Evolutionary conservation across 768 basidiomycete genomes (phyloP), one percentile per base, ranked within the genome.

Genomic region (Tubosaeta brunneosetosa): DNA sequence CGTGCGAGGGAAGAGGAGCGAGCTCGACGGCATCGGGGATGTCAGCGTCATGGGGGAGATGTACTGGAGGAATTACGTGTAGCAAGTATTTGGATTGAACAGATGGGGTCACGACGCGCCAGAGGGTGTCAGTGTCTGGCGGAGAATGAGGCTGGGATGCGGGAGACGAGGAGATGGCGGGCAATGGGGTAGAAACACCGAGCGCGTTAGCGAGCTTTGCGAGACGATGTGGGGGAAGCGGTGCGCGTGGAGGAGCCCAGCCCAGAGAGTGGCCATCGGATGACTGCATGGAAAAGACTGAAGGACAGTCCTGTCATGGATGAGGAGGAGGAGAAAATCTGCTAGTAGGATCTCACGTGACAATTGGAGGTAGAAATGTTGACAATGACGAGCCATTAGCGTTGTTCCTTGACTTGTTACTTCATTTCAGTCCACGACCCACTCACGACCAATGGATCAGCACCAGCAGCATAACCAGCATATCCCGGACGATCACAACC

Each of bases 141-240:
- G 60, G 27, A 16, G 53, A 46, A 56, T 45, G 55, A 32, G 52
- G 8, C 2, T 50, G 48, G 3, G 61, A 34, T 37, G 52, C 49
- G 42, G 53, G 10, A 40, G 58, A 55, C 43, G 51, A 42, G 46
- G 62, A 70, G 47, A 74, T 71, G 27, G 77, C 75, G 6, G 89
- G 89, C 47, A 87, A 66, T 0, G 90, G 90, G 0, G 83, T 84
- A 3, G 86, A 76, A 34, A 93, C 83, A 43, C 91, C 91, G 41
- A 93, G 82, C 3, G 91, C 90, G 63, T 92, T 92, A 14, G 89
- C 91, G 22, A 93, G 75, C 59, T 86, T 88, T 33, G 88, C 91
- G 10, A 92, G 81, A 12, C 87, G 77, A 59, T 87, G 79, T 5
- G 91, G 89, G 3, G 88, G 69, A 8, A 92, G 72, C 4, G 90